Evolutionary conservation across 2,329 filamentous ascomycete species (phyloP).

Genomic region (Fusarium brachygibbosum): DNA sequence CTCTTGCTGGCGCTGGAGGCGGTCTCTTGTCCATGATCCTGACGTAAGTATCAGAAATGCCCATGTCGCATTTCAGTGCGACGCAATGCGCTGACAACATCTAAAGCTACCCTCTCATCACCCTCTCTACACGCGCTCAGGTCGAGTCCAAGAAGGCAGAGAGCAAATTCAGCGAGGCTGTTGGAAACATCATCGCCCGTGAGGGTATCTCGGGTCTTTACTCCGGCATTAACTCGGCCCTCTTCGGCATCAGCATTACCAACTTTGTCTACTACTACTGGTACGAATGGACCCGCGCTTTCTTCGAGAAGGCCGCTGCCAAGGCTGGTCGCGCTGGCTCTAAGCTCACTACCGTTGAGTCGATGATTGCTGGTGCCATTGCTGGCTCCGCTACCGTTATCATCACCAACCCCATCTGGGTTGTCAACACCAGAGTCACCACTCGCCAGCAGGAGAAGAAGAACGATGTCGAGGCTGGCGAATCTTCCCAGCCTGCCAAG

Average conservation of each 20-base stretch:
- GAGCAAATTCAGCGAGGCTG: slow-evolving; percentile 84
- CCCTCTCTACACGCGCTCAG: slow-evolving; percentile 95
- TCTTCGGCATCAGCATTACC: slow-evolving; percentile 98
- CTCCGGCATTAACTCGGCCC: slow-evolving; percentile 89
- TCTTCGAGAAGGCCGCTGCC: slow-evolving; percentile 83
- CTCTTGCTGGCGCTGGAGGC: slow-evolving; percentile 91
- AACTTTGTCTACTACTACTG: slow-evolving; percentile 99
- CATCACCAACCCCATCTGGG: slow-evolving; percentile 99
- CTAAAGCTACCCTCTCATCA: slow-evolving; percentile 91
- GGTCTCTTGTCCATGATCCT: slow-evolving; percentile 95
- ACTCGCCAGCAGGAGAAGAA: slow-evolving; percentile 76
- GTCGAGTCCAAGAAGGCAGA: slow-evolving; percentile 96
- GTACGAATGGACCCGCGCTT: slow-evolving; percentile 96
- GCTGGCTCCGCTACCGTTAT: slow-evolving; percentile 95
- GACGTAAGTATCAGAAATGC: slow-evolving; percentile 70
- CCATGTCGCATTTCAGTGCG: slow-evolving; percentile 21
- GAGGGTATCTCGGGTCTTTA: slow-evolving; percentile 93
- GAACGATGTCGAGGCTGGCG: slow-evolving; percentile 59
- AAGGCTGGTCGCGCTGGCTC: slow-evolving; percentile 79
- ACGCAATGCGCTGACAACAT: slow-evolving; percentile 32
- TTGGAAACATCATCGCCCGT: slow-evolving; percentile 87
- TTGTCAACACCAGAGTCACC: slow-evolving; percentile 98
- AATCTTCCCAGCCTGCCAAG: slow-evolving; percentile 57
- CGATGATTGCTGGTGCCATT: slow-evolving; percentile 94
- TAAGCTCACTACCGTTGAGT: slow-evolving; percentile 91